phyloP scores from a whole-genome alignment of 1,284 basidiomycete species.

The Cutaneotrichosporon daszewskae region DNA sequence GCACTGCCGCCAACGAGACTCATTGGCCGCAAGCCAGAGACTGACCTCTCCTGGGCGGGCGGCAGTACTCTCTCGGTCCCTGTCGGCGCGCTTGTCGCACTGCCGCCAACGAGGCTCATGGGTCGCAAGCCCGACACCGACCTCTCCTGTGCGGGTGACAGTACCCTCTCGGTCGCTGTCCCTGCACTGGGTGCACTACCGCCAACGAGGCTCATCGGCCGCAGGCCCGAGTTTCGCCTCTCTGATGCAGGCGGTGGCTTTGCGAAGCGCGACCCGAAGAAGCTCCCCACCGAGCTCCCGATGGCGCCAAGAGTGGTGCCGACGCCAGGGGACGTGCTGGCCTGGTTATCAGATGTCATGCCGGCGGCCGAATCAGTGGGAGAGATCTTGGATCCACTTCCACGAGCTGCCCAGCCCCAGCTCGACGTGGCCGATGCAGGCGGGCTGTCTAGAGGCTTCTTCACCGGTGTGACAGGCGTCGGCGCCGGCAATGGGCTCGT shows the following conservation, averaged over 20 bases:
- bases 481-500: not conserved
- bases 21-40: too few relatives aligned
- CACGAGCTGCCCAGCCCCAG: not conserved
- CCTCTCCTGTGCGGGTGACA: too few relatives aligned
- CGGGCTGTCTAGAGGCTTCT: not conserved
- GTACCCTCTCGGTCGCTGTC: too few relatives aligned
- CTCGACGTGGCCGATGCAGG: not conserved
- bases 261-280: constrained; percentile 1
- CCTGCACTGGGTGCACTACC: too few relatives aligned
- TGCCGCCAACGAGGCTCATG: too few relatives aligned
- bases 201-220: constrained; percentile 4
- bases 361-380: not conserved
- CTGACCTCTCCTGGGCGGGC: too few relatives aligned
- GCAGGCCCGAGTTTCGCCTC: constrained; percentile 1
- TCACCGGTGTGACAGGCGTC: not conserved
- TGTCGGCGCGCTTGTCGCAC: too few relatives aligned
- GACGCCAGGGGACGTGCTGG: not conserved
- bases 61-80: too few relatives aligned
- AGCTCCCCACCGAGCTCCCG: not conserved
- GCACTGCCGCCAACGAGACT: too few relatives aligned
- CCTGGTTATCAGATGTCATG: not conserved
- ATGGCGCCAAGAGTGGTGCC: not conserved
- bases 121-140: too few relatives aligned
- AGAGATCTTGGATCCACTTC: not conserved
- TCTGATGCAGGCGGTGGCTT: not conserved